These are phyloP conservation scores for Phalaenopsis equestris DNA, from an alignment of 106 monocot genomes.

Conservation along the genomic window DNA sequence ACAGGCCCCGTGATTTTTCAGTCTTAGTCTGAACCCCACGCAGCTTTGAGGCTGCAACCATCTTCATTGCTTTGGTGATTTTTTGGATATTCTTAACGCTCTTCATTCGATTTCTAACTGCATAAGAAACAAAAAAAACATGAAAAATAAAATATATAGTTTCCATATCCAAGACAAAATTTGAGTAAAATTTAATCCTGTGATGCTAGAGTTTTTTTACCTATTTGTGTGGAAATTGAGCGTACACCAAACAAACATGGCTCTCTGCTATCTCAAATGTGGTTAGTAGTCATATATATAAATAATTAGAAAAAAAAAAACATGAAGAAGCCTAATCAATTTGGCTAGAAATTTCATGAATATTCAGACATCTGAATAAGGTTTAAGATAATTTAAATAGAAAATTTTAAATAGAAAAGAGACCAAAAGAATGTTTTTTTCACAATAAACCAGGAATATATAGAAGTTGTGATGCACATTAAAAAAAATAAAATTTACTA, in stretches of 20 bases:
- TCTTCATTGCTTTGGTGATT: slow-evolving; percentile 99
- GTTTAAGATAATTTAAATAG: not conserved
- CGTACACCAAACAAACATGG: slow-evolving; percentile 47
- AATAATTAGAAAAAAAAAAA: not conserved
- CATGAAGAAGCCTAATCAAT: not conserved
- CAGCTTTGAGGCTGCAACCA: slow-evolving; percentile 96
- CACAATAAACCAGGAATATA: not conserved
- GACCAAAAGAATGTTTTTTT: not conserved
- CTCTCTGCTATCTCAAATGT: slow-evolving; percentile 37
- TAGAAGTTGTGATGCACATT: not conserved
- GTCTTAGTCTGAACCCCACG: slow-evolving; percentile 73
- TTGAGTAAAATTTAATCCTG: not conserved
- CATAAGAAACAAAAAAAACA: slow-evolving; percentile 3
- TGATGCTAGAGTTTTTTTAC: slow-evolving; percentile 20
- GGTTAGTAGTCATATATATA: slow-evolving; percentile 4
- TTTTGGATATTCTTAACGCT: slow-evolving; percentile 97
- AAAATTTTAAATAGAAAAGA: not conserved
- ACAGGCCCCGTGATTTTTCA: slow-evolving; percentile 82
- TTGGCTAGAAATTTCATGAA: not conserved
- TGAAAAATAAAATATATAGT: not conserved
- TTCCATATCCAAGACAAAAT: not conserved
- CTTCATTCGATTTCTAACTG: slow-evolving; percentile 94
- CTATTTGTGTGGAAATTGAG: slow-evolving; percentile 87
- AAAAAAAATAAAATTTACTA: not conserved
- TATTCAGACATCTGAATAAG: not conserved